These are phyloP conservation scores for Coniochaeta prunicola DNA, from an alignment of 2,329 filamentous ascomycete genomes.

Conservation along the genomic window DNA sequence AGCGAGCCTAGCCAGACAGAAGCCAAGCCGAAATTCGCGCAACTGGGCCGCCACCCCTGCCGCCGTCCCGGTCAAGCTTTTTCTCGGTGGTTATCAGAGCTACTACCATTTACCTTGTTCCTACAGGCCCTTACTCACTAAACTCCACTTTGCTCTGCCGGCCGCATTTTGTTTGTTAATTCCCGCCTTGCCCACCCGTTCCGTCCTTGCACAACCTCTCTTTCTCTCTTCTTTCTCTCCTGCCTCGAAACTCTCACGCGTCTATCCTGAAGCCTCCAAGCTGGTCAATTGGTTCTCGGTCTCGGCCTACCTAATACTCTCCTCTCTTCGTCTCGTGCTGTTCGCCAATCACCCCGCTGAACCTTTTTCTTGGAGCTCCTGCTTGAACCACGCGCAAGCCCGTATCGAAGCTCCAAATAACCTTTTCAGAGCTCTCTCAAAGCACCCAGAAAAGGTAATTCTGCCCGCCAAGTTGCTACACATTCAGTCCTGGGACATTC, in stretches of 20 bases:
- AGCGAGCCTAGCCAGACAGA: neutral
- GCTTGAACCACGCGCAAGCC: neutral
- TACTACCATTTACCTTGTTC: neutral
- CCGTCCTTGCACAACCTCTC: neutral
- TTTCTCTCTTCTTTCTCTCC: neutral
- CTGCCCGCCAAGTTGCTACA: neutral
- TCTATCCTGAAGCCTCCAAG: neutral
- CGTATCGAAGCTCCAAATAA: neutral
- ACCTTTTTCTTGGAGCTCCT: neutral
- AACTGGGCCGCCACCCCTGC: constrained; percentile 4
- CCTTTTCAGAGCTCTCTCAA: neutral
- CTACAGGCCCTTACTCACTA: neutral
- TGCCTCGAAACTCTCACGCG: neutral
- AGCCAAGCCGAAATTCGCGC: constrained; percentile 3
- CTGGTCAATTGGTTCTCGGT: constrained; percentile 2
- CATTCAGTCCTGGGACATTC: neutral
- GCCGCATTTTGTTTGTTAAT: constrained; percentile 2
- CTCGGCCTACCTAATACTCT: constrained; percentile 2
- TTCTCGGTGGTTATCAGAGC: neutral
- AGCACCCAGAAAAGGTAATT: neutral
- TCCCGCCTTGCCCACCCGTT: neutral
- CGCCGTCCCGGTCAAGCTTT: constrained; percentile 6
- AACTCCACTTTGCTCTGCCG: constrained; percentile 1
- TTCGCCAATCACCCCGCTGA: neutral
- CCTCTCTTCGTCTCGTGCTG: neutral